Base-by-base conservation (phyloP, 179 eudicot species). In the Kewa caespitosa region DNA sequence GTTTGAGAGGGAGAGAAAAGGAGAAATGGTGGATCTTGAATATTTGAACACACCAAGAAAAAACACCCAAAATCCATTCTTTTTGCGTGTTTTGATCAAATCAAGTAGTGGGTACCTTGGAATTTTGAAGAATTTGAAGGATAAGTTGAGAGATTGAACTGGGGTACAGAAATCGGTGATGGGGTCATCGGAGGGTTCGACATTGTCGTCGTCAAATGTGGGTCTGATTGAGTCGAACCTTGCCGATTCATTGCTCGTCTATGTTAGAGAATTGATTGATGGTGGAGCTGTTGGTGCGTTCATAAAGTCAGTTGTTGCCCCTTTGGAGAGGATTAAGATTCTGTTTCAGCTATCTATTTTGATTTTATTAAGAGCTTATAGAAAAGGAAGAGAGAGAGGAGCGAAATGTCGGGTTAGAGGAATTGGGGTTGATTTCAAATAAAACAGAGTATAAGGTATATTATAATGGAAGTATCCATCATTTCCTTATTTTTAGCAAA, bases 221-320 rank as follows among this genome's bases (percentile, higher is more conserved):
- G 83, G n/a, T n/a, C 87, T 25, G 89, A 86, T 83, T 34, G 68
- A 82, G 38, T 67, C 93, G 2, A 67, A 80, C 4, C 59, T 72
- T 42, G 63, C 91, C n/a, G 94, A 93, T 90, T 73, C 76, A 42
- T 74, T 96, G 80, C 99, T 98, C 5, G 73, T 89, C 46, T 96
- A 91, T 82, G 98, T 85, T 1, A 90, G 88, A 81, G 99, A 96
- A 80, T 87, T 96, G 79, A 96, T 93, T 60, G 98, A 98, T 38
- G 99, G 99, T 33, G 99, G 99, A 17, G 91, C 93, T 67, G 94
- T 98, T 55, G 99, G 99, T 1, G 99, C 90, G 67, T 77, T 96
- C 76, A 94, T 97, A 42, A 96, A 96, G 78, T 86, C 98, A 20
- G 85, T 97, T 3, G 97, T 96, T 72, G 98, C 99, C 75, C 99